Evolutionary conservation across 2,329 filamentous ascomycete species (phyloP).

Genomic region (Aureobasidium sp.): DNA sequence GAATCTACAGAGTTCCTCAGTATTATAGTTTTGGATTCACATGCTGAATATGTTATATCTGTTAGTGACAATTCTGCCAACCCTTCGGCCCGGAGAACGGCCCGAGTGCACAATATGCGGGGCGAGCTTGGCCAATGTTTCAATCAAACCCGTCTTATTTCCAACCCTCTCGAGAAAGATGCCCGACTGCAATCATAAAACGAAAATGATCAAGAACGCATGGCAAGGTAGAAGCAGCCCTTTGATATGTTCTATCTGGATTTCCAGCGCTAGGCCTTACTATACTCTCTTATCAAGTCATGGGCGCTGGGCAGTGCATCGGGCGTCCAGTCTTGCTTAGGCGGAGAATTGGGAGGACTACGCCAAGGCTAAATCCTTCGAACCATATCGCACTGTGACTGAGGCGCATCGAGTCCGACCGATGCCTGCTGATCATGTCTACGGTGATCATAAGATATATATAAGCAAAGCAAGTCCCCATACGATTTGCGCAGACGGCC

Average conservation of each 20-base stretch:
- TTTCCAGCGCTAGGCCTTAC: too few species aligned
- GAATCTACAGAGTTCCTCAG: too few species aligned
- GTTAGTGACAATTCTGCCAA: background rate
- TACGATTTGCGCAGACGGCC: too few species aligned
- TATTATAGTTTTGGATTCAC: too few species aligned
- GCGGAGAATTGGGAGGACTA: background rate
- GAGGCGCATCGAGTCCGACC: background rate
- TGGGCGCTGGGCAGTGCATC: background rate
- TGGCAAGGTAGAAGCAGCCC: too few species aligned
- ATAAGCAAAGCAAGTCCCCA: background rate
- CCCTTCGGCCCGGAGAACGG: background rate
- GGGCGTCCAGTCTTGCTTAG: background rate
- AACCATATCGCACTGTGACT: background rate
- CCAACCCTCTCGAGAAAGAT: background rate
- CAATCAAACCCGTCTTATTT: background rate
- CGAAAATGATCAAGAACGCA: too few species aligned
- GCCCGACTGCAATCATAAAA: too few species aligned
- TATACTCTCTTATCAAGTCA: too few species aligned
- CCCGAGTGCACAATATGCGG: background rate
- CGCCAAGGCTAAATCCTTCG: constrained; percentile 13
- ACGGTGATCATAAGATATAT: background rate
- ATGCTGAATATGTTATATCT: background rate
- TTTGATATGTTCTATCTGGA: too few species aligned
- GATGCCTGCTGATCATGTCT: background rate
- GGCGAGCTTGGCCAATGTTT: background rate